These are phyloP conservation scores for Carex kokanica DNA, from an alignment of 176 grass and related monocot species.

Conservation along the genomic window DNA sequence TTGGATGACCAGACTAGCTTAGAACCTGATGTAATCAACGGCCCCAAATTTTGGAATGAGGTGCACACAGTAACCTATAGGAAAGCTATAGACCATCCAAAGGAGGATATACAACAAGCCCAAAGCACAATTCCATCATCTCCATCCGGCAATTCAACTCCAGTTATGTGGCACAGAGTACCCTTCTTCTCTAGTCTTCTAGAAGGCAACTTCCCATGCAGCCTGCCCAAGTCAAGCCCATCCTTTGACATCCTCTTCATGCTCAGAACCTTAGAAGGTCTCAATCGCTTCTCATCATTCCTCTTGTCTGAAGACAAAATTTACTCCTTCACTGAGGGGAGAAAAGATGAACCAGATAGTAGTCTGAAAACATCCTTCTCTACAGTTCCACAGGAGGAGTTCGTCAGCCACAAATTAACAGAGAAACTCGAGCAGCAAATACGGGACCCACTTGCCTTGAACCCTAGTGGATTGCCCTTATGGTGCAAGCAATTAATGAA, in stretches of 20 bases:
- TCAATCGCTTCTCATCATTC: slow-evolving; percentile 64
- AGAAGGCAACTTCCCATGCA: slow-evolving; percentile 67
- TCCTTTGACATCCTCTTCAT: slow-evolving; percentile 91
- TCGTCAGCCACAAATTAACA: slow-evolving; percentile 73
- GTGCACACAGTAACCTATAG: slow-evolving; percentile 69
- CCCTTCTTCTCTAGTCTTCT: slow-evolving; percentile 74
- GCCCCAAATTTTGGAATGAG: slow-evolving; percentile 70
- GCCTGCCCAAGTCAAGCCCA: slow-evolving; percentile 56
- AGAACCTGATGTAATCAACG: slow-evolving; percentile 80
- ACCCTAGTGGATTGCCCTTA: slow-evolving; percentile 59
- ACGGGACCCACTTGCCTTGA: slow-evolving; percentile 70
- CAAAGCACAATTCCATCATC: slow-evolving; percentile 23
- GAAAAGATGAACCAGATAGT: slow-evolving; percentile 41
- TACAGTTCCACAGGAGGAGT: slow-evolving; percentile 70
- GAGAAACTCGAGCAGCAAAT: slow-evolving; percentile 99
- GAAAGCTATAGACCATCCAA: slow-evolving; percentile 37
- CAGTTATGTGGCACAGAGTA: slow-evolving; percentile 49
- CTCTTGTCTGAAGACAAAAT: slow-evolving; percentile 53
- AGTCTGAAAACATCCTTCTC: slow-evolving; percentile 51
- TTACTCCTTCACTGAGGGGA: slow-evolving; percentile 57
- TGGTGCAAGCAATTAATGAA: slow-evolving; percentile 86
- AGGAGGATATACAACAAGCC: background rate
- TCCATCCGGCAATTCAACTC: slow-evolving; percentile 30
- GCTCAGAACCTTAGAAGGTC: slow-evolving; percentile 73
- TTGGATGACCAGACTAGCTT: slow-evolving; percentile 60